Conservation (phyloP, 129 eudicot species). For the Sambucus nigra region DNA sequence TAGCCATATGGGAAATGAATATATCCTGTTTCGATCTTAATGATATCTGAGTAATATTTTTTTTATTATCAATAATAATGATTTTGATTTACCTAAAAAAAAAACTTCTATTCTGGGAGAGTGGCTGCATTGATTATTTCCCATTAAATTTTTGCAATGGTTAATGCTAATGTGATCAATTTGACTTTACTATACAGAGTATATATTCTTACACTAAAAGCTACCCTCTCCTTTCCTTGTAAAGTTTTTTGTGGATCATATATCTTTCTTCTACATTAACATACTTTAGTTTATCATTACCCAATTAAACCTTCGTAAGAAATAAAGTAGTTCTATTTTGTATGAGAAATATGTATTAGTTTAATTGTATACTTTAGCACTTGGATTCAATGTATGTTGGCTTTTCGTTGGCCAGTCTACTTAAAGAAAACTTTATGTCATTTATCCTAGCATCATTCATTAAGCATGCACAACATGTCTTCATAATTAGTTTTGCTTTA, state of each 20-base stretch:
- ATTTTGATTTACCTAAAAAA: background rate
- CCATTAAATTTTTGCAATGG: no score
- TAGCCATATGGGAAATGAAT: no score
- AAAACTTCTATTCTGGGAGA: background rate
- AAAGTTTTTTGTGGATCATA: background rate
- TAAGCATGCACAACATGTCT: conserved; percentile 29
- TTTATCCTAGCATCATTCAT: conserved; percentile 19
- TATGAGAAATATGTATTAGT: background rate
- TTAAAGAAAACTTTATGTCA: conserved; percentile 16
- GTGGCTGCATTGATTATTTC: background rate
- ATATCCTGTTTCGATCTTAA: no score
- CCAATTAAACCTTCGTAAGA: background rate
- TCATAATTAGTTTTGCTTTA: conserved; percentile 28
- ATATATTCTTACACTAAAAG: no score
- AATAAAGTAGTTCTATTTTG: no score
- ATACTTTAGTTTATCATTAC: conserved; percentile 2
- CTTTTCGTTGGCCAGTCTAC: background rate
- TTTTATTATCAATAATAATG: background rate
- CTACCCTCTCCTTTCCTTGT: background rate
- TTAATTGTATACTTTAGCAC: background rate
- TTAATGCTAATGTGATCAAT: no score
- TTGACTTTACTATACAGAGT: no score
- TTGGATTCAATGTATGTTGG: conserved; percentile 1
- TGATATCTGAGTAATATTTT: no score
- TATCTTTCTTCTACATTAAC: background rate